phyloP scores from a whole-genome alignment of 306 rosid species.

The Cicer judaicum region DNA sequence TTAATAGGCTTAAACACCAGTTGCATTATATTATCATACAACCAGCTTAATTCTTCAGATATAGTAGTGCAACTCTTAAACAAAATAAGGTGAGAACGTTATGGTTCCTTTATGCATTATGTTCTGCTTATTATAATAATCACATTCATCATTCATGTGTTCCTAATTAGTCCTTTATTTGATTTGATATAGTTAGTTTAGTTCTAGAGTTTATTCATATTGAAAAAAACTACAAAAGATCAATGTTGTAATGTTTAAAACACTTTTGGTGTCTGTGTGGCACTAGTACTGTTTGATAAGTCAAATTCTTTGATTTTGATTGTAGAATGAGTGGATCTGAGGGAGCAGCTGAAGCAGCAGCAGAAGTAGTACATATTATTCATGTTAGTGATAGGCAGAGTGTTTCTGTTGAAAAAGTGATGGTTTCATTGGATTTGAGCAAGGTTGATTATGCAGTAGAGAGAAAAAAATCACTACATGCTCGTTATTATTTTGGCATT shows the following conservation, averaged over 20 bases:
- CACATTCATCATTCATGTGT: not conserved
- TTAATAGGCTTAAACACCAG: constrained; percentile 38
- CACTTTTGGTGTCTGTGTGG: not conserved
- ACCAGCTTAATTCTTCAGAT: constrained; percentile 28
- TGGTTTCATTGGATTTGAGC: constrained; percentile 43
- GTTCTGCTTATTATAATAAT: constrained; percentile 1
- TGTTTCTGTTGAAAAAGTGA: constrained; percentile 46
- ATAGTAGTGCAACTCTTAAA: constrained; percentile 35
- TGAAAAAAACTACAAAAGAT: constrained; percentile 11
- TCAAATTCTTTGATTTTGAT: constrained; percentile 24
- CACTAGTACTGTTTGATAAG: not conserved
- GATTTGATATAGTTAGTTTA: not conserved
- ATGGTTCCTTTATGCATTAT: constrained; percentile 1
- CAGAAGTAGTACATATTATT: constrained; percentile 13
- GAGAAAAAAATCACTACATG: constrained; percentile 60
- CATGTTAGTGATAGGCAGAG: constrained; percentile 38
- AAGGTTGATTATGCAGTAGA: constrained; percentile 50
- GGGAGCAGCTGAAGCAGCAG: constrained; percentile 43
- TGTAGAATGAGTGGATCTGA: constrained; percentile 63
- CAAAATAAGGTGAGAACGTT: constrained; percentile 40
- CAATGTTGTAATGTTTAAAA: not conserved
- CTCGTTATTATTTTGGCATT: constrained; percentile 67
- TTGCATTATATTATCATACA: constrained; percentile 38
- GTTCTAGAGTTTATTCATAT: not conserved
- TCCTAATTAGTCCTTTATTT: not conserved